Base-by-base conservation (phyloP, 495 filamentous ascomycete genomes). In the Xylaria longipes region DNA sequence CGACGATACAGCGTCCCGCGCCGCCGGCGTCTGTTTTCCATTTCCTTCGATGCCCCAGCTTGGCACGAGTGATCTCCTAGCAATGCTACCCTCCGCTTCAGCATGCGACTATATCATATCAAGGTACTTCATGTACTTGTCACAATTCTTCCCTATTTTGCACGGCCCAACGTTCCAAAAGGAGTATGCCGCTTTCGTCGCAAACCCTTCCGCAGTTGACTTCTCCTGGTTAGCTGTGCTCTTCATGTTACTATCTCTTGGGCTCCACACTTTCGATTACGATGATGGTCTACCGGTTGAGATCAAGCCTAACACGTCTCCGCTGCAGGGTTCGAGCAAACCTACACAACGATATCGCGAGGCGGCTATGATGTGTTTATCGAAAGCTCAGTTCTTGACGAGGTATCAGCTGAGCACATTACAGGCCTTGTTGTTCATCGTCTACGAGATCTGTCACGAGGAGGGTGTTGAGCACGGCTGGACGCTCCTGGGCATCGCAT, bases 141-240 rank as follows among this genome's bases (percentile, higher is more conserved):
- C 65, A 37, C 63, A 71, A 50, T 61, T 74, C 11, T 76, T 75
- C 62, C 72, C 73, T 71, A 85, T 85, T 69, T 78, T 87, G 9
- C 84, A 86, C 64, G 84, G 85, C 65, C 75, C 84, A 64, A 84
- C 83, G 1, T 86, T 86, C 41, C 82, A 84, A 41, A 78, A 82
- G 6, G 82, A 86, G 45, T 86, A 85, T 73, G 78, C 82, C 50
- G 79, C 81, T 17, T 85, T 85, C 48, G 82, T 80, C 50, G 80
- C 82, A 70, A 78, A 85, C 39, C 82, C 84, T 0, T 74, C 75
- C 46, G 82, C 80, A 60, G 80, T 82, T 2, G 79, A 81, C 27
- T 76, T 74, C 0, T 80, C 83, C 48, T 86, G 82, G 83, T 75
- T 86, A 27, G 80, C 82, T 41, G 72, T 87, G 11, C 72, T 87